These are phyloP conservation scores for Laetiporus sulphureus DNA, from an alignment of 1,284 basidiomycete genomes.

Conservation along the genomic window DNA sequence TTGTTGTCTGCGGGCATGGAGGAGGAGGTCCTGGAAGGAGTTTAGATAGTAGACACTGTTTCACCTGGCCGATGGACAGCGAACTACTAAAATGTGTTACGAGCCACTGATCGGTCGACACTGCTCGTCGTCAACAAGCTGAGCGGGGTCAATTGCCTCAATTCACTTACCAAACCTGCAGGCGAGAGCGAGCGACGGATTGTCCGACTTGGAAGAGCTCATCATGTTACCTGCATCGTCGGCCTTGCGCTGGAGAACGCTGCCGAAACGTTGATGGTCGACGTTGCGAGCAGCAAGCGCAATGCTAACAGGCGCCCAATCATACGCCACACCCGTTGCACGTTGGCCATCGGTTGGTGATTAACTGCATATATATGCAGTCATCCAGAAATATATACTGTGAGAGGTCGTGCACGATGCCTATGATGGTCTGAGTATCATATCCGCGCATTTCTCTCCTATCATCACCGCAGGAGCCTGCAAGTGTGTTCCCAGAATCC, in stretches of 20 bases:
- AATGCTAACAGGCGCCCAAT: too few relatives aligned
- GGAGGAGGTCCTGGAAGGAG: conserved; percentile 32
- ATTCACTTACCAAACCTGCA: conserved; percentile 45
- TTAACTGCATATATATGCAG: too few relatives aligned
- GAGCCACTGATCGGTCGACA: conserved; percentile 68
- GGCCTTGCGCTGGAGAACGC: too few relatives aligned
- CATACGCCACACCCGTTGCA: too few relatives aligned
- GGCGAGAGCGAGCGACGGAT: conserved; percentile 37
- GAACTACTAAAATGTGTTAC: conserved; percentile 52
- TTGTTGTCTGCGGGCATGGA: conserved; percentile 13
- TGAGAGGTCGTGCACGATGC: too few relatives aligned
- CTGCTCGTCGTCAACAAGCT: conserved; percentile 26
- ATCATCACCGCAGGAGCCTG: conserved; percentile 31
- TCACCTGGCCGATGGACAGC: conserved; percentile 55
- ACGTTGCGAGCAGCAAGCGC: too few relatives aligned
- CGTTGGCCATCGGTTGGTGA: too few relatives aligned
- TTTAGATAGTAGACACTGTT: conserved; percentile 53
- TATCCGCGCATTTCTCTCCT: conserved; percentile 29
- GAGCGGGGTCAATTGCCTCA: conserved; percentile 1
- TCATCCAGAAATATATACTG: too few relatives aligned
- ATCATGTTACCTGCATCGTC: too few relatives aligned
- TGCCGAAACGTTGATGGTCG: too few relatives aligned
- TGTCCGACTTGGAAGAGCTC: too few relatives aligned
- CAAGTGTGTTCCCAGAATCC: conserved; percentile 28
- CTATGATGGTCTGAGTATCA: conserved; percentile 1